A percentile compares a stretch with the other conserved stretches of the same genome.
phyloP scores from a whole-genome alignment of 495 filamentous ascomycete species.

The Gamarada debralockiae region DNA sequence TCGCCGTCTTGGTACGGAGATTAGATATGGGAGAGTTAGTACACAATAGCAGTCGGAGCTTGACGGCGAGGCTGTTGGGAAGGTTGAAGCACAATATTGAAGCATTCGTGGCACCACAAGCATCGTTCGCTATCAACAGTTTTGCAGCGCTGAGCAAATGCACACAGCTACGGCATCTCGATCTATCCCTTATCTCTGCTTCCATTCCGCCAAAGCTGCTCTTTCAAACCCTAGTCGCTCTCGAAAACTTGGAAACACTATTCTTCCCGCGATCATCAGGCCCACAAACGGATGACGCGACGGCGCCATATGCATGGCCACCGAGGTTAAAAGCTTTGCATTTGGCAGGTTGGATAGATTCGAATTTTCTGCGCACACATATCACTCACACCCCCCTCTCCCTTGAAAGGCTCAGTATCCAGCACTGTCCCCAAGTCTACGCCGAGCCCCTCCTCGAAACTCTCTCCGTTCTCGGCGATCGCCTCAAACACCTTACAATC shows the following conservation, averaged over 20 bases:
- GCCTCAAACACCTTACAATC: conserved; percentile 23
- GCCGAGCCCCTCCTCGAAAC: background rate
- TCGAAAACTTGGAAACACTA: conserved; percentile 45
- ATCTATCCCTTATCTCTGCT: conserved; percentile 57
- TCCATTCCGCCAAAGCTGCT: conserved; percentile 47
- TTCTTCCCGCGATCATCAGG: conserved; percentile 52
- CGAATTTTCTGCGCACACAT: conserved; percentile 35
- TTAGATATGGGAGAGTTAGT: conserved; percentile 59
- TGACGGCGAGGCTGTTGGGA: conserved; percentile 61
- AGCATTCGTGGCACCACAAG: conserved; percentile 61
- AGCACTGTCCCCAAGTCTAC: conserved; percentile 23
- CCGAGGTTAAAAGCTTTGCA: conserved; percentile 37
- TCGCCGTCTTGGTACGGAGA: conserved; percentile 50
- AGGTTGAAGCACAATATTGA: conserved; percentile 54
- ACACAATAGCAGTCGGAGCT: conserved; percentile 61
- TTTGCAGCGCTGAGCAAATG: conserved; percentile 64
- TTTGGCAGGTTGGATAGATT: conserved; percentile 39
- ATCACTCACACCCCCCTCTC: conserved; percentile 5
- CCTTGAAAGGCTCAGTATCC: conserved; percentile 19
- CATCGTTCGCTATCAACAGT: conserved; percentile 60
- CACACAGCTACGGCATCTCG: conserved; percentile 45
- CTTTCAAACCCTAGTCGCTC: conserved; percentile 46
- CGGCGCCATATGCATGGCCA: conserved; percentile 37
- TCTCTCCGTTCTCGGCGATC: conserved; percentile 12
- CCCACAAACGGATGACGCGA: conserved; percentile 22